Base-by-base conservation (phyloP, 768 basidiomycete species). In the Sarcomyxa edulis region DNA sequence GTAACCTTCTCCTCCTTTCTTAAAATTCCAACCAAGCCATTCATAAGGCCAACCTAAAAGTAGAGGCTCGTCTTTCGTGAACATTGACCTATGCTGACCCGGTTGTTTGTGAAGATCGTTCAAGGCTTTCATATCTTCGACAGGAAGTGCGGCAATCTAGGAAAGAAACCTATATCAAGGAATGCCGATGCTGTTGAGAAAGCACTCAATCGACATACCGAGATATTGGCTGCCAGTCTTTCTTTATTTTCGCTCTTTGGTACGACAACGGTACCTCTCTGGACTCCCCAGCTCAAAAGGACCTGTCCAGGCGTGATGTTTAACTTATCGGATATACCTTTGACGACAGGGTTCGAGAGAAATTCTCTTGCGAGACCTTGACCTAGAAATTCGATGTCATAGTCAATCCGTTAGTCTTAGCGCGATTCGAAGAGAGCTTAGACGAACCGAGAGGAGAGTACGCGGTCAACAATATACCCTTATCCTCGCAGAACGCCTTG, bases 211-310 rank as follows among this genome's bases (percentile, higher is more conserved):
- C n/a, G n/a, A n/a, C n/a, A n/a, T n/a, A n/a, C 68, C 5, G 58
- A 54, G 29, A 69, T 59, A 53, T 83, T 81, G 16, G 63, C 58
- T 29, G 53, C 57, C 58, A 79, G 62, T 9, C 79, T 64, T n/a
- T 52, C 55, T 18, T 50, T 48, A 40, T 72, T 48, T 54, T 75
- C 72, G 26, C 65, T 72, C 62, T 84, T 84, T 23, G 82, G 82
- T 47, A 84, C 68, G 37, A 80, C 70, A 15, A 71, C 65, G 24
- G 79, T 70, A 5, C 73, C 73, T 15, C 76, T 71, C 49, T 81
- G 76, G 11, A 74, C 74, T 5, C 71, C 75, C 83, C 83, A 84
- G 45, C 74, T 66, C 12, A 84, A 58, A 20, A 81, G 52, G 14
- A 82, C 68, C 52, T 81, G 77, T 3, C 78, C 74, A 2, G 62